phyloP scores from a whole-genome alignment of 2,329 filamentous ascomycete species.

The Daldinia eschscholtzii region DNA sequence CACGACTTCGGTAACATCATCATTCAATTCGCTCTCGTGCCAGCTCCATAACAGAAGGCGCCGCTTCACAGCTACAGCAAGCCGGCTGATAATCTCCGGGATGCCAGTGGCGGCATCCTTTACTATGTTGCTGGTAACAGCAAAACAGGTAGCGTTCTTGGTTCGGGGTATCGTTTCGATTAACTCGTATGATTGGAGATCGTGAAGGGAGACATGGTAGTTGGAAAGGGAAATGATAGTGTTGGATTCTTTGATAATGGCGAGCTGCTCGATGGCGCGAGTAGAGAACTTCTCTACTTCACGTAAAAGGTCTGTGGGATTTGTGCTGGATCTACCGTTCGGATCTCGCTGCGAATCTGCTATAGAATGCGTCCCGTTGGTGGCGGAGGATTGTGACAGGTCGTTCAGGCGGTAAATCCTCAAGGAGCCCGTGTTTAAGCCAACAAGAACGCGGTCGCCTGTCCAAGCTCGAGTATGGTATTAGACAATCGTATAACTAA shows the following conservation, averaged over 20 bases:
- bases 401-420: conserved; percentile 94
- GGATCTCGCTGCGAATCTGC: conserved; percentile 33
- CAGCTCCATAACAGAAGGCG: conserved; percentile 92
- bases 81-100: conserved; percentile 89
- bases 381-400: conserved; percentile 51
- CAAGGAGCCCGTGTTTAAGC: conserved; percentile 88
- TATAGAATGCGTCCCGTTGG: conserved; percentile 51
- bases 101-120: conserved; percentile 89
- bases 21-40: conserved; percentile 90
- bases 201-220: conserved; percentile 88
- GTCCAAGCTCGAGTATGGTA: conserved; percentile 3
- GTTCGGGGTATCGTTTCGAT: conserved; percentile 84
- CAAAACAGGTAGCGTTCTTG: conserved; percentile 89
- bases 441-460: conserved; percentile 93
- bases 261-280: conserved; percentile 90
- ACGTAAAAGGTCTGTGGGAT: conserved; percentile 84
- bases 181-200: conserved; percentile 85
- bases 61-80: conserved; percentile 94
- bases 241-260: conserved; percentile 94
- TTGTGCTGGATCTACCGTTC: conserved; percentile 53
- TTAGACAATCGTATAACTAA: not conserved
- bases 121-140: conserved; percentile 94
- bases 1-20: conserved; percentile 80
- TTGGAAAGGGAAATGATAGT: conserved; percentile 92
- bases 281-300: conserved; percentile 96